Base-by-base conservation (phyloP, 148 eudicot species). In the Rhododendron ferrugineum region DNA sequence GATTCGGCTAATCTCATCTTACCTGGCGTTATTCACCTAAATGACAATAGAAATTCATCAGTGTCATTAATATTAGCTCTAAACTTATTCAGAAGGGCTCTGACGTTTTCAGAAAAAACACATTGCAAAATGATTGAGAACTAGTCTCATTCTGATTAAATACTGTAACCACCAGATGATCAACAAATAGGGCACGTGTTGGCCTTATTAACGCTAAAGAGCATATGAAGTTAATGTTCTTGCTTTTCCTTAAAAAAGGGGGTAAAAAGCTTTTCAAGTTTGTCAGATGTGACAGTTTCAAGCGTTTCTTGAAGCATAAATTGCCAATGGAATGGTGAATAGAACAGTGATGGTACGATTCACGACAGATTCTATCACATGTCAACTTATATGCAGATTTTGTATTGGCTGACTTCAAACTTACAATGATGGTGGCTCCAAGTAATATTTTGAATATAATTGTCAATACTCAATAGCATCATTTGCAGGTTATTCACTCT, bases 401-500 rank as follows among this genome's bases (percentile, higher is more conserved):
- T 50, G 54, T 50, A 50, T 50, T 50, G 54, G n/a, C 40, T 23
- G 32, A 42, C 36, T 66, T 64, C 28, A 34, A 64, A 42, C 6
- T 64, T 42, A 40, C 22, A 60, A 42, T 42, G 36, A 64, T 14
- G 73, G 44, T 34, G 40, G 20, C 32, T 50, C 50, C 62, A 50
- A 52, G 34, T 30, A 7, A 46, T 79, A 16, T 30, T 26, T 47
- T 47, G 26, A 36, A 8, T 14, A 32, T 73, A 1, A 15, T 46
- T 32, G 73, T 37, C 42, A 37, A 37, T 40, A 40, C 44, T 46
- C 23, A 28, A 16, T 58, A 7, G 83, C 1, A 60, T 64, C 72
- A 22, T 52, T 60, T 68, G 44, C 82, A 91, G 94, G 93, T 91
- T 28, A 64, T 87, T 84, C 92, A 92, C 49, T 91, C 94, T 26